Base-by-base conservation (phyloP, 495 filamentous ascomycete genomes). In the Tuber microsphaerosporum region DNA sequence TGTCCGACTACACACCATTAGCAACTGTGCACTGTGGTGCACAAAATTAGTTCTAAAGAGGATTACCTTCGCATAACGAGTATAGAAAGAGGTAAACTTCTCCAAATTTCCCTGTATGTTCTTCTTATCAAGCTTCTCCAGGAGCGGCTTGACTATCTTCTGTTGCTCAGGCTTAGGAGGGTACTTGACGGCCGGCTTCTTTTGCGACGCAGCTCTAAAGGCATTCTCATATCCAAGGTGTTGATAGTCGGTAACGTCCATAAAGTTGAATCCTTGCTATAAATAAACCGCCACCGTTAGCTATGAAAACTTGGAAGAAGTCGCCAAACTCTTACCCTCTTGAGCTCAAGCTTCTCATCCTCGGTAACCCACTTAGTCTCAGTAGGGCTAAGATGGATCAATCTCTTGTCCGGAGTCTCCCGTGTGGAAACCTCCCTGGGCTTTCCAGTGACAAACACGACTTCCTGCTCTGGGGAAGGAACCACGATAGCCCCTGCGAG, bases 271-370 rank as follows among this genome's bases (percentile, higher is more conserved):
- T 71, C 93, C 93, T 79, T 92, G 86, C 94, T 97, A 76, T 80
- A 72, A 31, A 19, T 14, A 34, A 34, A 65, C 56, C 26, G 56
- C 56, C 56, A 34, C 14, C 5, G 17, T 31, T 65, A 48, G 14
- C 44, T 34, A 44, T 26, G 16, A 16, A 43, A n/a, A 51, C 41
- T 48, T 61, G 22, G 46, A n/a, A 39, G 51, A 42, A 17, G 61
- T 42, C 22, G n/a, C 69, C 74, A 68, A 73, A 75, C 39, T 84
- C 90, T 74, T 88, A 97, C 93, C 79, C 94, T 86, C 83, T 92
- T 90, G 76, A 98, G 86, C 78, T 88, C 89, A 92, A 96, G 97
- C 85, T 99, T 99, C 85, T 97, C 90, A 43, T 97, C 93, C 80
- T 99, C 94, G 0, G 92, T 94, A 39, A 97, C 90, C 92, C 92